These are phyloP conservation scores for Penicillium sp. DNA, from an alignment of 2,329 filamentous ascomycete species.

Conservation along the genomic window DNA sequence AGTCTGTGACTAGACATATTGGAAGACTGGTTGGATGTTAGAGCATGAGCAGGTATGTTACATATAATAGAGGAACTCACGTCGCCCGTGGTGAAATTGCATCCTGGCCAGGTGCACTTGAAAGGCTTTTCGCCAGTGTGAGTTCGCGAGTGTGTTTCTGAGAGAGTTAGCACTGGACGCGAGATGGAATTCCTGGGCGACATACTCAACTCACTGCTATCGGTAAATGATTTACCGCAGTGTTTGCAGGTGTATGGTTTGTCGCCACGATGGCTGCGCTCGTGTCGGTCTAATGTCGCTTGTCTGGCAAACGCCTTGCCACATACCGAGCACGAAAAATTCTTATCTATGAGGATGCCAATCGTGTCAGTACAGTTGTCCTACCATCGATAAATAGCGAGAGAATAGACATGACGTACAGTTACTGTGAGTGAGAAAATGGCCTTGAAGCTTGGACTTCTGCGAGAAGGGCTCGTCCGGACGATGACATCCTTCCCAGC, in stretches of 20 bases:
- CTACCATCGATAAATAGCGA: neutral
- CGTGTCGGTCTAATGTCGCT: conserved; percentile 44
- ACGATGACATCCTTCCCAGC: conserved; percentile 44
- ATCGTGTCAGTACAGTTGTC: conserved; percentile 3
- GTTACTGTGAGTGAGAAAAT: conserved; percentile 46
- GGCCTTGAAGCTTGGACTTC: conserved; percentile 46
- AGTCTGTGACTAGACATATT: conserved; percentile 47
- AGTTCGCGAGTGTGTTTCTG: conserved; percentile 44
- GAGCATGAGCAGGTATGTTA: neutral
- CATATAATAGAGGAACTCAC: conserved; percentile 27
- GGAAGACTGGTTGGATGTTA: conserved; percentile 33
- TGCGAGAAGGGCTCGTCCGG: conserved; percentile 45
- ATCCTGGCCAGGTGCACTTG: conserved; percentile 43
- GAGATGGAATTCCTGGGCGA: neutral
- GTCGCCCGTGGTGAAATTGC: conserved; percentile 44
- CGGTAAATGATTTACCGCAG: conserved; percentile 44
- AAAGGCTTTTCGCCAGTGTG: conserved; percentile 46
- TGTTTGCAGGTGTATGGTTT: conserved; percentile 43
- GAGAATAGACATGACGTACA: conserved; percentile 27
- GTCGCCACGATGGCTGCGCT: conserved; percentile 44
- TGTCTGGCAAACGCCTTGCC: conserved; percentile 44
- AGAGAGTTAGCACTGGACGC: conserved; percentile 17
- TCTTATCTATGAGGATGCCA: conserved; percentile 34
- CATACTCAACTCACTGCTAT: conserved; percentile 46
- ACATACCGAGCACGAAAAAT: conserved; percentile 41